phyloP scores from a whole-genome alignment of 495 filamentous ascomycete genomes.

The Tetracladium setigerum region DNA sequence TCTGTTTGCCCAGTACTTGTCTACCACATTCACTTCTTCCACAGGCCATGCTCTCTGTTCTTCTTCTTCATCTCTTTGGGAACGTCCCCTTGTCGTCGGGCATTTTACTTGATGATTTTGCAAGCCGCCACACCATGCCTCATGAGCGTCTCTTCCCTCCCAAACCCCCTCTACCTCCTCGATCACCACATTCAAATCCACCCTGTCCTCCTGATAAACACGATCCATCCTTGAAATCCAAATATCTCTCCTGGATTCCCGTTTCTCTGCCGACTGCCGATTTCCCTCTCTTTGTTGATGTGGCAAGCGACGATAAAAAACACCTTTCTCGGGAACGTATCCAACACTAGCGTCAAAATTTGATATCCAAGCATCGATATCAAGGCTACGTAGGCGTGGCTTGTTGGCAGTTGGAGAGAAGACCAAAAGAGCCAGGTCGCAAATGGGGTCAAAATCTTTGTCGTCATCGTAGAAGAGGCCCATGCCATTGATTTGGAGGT shows the following conservation, averaged over 20 bases:
- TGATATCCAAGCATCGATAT: constrained; percentile 10
- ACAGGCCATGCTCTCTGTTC: too few relatives aligned
- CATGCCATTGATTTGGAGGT: constrained; percentile 4
- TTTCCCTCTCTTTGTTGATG: neutral
- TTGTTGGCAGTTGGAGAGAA: neutral
- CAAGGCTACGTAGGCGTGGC: constrained; percentile 5
- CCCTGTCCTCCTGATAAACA: constrained; percentile 7
- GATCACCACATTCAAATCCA: too few relatives aligned
- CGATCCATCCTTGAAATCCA: constrained; percentile 10
- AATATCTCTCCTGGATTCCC: neutral
- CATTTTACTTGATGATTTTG: too few relatives aligned
- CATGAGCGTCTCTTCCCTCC: constrained; percentile 17
- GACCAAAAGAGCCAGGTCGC: constrained; percentile 1
- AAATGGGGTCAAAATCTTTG: constrained; percentile 8
- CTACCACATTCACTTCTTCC: too few relatives aligned
- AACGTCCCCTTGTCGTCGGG: too few relatives aligned
- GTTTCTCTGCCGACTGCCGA: neutral
- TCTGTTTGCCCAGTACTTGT: too few relatives aligned
- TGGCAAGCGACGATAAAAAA: constrained; percentile 7
- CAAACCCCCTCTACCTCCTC: constrained; percentile 14
- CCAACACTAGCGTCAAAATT: constrained; percentile 7
- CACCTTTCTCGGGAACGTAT: constrained; percentile 1
- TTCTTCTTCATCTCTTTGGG: too few relatives aligned
- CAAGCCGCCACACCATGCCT: constrained; percentile 8
- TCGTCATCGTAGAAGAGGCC: neutral